Conservation (phyloP, 208 protist genomes). For the Leishmania lainsoni region DNA sequence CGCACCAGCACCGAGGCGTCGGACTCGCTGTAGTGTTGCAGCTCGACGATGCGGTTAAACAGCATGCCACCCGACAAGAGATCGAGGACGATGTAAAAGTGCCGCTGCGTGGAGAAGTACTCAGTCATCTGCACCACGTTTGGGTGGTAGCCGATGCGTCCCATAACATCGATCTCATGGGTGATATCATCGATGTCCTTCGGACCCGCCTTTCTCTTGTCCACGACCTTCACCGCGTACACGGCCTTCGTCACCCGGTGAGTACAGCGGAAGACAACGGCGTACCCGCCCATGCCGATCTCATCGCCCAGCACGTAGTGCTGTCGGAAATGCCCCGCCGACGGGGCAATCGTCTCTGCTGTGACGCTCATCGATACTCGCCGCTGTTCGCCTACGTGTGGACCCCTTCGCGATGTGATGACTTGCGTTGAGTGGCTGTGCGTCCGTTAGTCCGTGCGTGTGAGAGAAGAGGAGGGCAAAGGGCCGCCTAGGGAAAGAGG, state of each 20-base stretch:
- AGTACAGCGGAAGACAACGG: constrained; percentile 72
- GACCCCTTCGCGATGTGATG: background rate
- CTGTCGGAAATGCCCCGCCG: constrained; percentile 48
- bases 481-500: background rate
- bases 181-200: constrained; percentile 77
- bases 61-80: constrained; percentile 98
- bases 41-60: constrained; percentile 97
- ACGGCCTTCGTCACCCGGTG: constrained; percentile 46
- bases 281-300: constrained; percentile 79
- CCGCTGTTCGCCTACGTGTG: background rate
- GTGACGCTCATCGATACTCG: background rate
- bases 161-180: constrained; percentile 84
- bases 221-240: constrained; percentile 83
- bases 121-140: constrained; percentile 94
- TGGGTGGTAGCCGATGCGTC: constrained; percentile 65
- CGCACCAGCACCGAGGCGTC: constrained; percentile 96
- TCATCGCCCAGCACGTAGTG: constrained; percentile 52
- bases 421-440: background rate
- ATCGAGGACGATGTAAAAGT: constrained; percentile 97
- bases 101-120: constrained; percentile 86
- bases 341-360: constrained; percentile 14
- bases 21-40: constrained; percentile 96
- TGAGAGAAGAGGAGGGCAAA: background rate
- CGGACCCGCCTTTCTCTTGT: constrained; percentile 70
- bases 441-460: background rate